phyloP scores from a whole-genome alignment of 2,329 filamentous ascomycete species.

The Botrytis porri region DNA sequence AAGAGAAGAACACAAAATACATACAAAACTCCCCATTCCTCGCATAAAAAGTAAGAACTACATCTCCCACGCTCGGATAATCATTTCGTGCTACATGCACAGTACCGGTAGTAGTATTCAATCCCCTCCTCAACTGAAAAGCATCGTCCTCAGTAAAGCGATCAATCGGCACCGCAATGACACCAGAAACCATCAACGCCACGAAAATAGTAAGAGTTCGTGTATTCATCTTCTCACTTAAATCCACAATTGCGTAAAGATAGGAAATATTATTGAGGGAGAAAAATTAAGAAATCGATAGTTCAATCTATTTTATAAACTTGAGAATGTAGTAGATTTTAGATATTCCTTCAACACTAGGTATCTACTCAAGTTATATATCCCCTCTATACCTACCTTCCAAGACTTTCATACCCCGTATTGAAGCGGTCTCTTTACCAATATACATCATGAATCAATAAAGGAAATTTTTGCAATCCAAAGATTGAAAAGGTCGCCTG shows the following conservation, averaged over 20 bases:
- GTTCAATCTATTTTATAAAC: not conserved
- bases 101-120: not conserved
- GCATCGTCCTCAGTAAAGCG: not conserved
- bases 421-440: not conserved
- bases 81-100: not conserved
- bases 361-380: not conserved
- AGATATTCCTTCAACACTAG: not conserved
- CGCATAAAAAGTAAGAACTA: not conserved
- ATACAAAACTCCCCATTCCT: not conserved
- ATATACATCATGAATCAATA: not conserved
- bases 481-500: not conserved
- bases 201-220: not conserved
- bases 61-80: not conserved
- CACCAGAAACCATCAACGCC: not conserved
- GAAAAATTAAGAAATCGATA: not conserved
- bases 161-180: not conserved
- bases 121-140: not conserved
- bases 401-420: not conserved
- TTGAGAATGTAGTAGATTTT: not conserved
- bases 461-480: not conserved
- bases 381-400: not conserved
- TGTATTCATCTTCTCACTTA: not conserved
- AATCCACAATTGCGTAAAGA: not conserved
- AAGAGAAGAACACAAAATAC: not conserved
- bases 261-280: not conserved